Base-by-base conservation (phyloP, 2,329 filamentous ascomycete genomes). In the Ophiostoma novo-ulmi region DNA sequence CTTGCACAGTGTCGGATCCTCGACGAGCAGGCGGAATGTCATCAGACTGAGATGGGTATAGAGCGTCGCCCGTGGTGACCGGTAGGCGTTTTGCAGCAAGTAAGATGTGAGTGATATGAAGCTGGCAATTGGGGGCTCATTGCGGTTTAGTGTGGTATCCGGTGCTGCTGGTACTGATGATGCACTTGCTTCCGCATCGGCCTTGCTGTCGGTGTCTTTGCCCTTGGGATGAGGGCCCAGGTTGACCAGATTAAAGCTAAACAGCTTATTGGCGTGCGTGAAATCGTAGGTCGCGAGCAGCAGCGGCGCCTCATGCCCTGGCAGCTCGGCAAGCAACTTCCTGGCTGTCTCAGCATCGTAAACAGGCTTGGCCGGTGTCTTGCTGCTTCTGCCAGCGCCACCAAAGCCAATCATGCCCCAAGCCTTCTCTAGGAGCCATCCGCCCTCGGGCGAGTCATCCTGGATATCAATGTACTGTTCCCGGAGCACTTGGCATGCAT, bases 51-150 rank as follows among this genome's bases (percentile, higher is more conserved):
- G 85, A 75, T 96, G 90, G 1, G 92, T 89, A 79, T 99, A 99
- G 73, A 92, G 85, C 0, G 92, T 88, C 14, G 92, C 88, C 73
- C 95, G 87, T 39, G 84, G 79, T 3, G 93, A 96, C 26, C 95
- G 88, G 79, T 97, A 91, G 1, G 95, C 94, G 80, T 99, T 94
- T 75, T 97, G 94, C 67, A 97, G 87, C 41, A 98, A 85, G 79
- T 99, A 99, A 2, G 94, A 98, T 3, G 92, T 91, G 63, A 97
- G 84, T 0, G 94, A 98, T 38, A 98, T 82, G 77, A 94, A 96
- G 75, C 87, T 89, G 66, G 90, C 88, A 73, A 99, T 89, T 0
- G 94, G 91, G 1, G 89, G 86, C 76, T 94, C 89, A 67, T 87
- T 84, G 22, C 64, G 55, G 17, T 38, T 8, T 0, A 36, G 26